Evolutionary conservation across 2,329 filamentous ascomycete genomes (phyloP), one percentile per base, ranked within the genome.

Genomic region (Lasiodiplodia theobromae): DNA sequence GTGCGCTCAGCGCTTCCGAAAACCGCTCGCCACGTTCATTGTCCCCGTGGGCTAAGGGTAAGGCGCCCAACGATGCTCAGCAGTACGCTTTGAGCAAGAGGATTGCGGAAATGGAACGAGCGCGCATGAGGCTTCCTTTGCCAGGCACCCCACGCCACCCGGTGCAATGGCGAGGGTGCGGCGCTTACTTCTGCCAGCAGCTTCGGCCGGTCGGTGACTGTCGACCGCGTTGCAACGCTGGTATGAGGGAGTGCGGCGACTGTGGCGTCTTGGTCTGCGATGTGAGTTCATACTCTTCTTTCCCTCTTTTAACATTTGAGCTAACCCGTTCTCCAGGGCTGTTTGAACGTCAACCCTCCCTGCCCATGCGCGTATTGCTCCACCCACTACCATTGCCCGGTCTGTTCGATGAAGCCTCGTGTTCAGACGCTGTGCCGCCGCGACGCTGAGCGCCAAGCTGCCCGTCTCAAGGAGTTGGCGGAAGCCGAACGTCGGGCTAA

Each of bases 161-260:
- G 12, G 80, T 82, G 3, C 80, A 82, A 63, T 82, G 80, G 80
- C 75, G 80, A 71, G 80, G 80, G 18, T 82, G 80, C 66, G 80
- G 80, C 2, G 76, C 78, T 2, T 82, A 81, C 70, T 82, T 81
- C 67, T 82, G 80, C 69, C 79, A 79, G 60, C 77, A 75, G 67
- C 74, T 77, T 12, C 71, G 79, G 31, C 77, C 78, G 3, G 75
- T 80, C 14, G 80, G 80, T 28, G 80, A 82, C 63, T 74, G 74
- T 38, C 72, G 80, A 69, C 75, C 75, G 34, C 74, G 77, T 53
- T 82, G 80, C 66, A 77, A 73, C 3, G 78, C 75, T 3, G 69
- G 74, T 1, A 67, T 81, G 12, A 80, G 77, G 62, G 79, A 81
- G 63, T 82, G 80, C 71, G 72, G 73, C 12, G 78, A 77, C 47